phyloP scores from a whole-genome alignment of 2,329 filamentous ascomycete genomes.

The Orbilia javanica region DNA sequence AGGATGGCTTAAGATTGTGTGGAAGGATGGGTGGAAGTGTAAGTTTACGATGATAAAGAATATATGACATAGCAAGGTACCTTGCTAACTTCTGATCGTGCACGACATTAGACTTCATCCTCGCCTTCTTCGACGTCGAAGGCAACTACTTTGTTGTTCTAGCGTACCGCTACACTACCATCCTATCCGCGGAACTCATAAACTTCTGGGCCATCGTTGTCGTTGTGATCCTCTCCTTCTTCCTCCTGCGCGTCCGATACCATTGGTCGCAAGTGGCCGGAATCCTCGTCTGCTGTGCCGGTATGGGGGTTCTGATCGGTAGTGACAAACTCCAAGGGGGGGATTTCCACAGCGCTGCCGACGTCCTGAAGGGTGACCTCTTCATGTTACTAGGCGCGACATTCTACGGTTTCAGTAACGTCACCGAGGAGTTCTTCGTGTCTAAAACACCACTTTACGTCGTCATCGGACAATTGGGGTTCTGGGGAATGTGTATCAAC shows the following conservation, averaged over 20 bases:
- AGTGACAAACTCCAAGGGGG: conserved; percentile 59
- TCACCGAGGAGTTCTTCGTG: conserved; percentile 94
- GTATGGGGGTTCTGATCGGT: conserved; percentile 69
- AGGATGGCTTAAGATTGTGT: conserved; percentile 75
- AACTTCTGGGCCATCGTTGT: conserved; percentile 99
- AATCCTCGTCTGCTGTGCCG: conserved; percentile 90
- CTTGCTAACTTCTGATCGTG: neutral
- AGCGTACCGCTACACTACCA: conserved; percentile 91
- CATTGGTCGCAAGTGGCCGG: conserved; percentile 85
- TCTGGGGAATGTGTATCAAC: conserved; percentile 91
- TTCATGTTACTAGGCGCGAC: conserved; percentile 91
- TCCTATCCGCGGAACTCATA: conserved; percentile 91
- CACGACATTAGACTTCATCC: conserved; percentile 74
- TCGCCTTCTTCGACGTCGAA: conserved; percentile 92
- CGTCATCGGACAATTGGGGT: conserved; percentile 82
- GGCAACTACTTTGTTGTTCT: conserved; percentile 98
- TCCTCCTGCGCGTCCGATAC: conserved; percentile 88
- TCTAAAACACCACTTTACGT: conserved; percentile 85
- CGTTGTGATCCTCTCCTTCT: conserved; percentile 86
- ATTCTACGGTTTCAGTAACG: conserved; percentile 90
- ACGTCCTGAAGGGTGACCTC: conserved; percentile 86
- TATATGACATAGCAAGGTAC: too few relatives aligned
- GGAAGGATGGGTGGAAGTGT: conserved; percentile 87
- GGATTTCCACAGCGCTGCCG: conserved; percentile 74
- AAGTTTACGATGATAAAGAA: too few relatives aligned